Conservation (phyloP, 208 protist species). For the Borovskyia barvae region DNA sequence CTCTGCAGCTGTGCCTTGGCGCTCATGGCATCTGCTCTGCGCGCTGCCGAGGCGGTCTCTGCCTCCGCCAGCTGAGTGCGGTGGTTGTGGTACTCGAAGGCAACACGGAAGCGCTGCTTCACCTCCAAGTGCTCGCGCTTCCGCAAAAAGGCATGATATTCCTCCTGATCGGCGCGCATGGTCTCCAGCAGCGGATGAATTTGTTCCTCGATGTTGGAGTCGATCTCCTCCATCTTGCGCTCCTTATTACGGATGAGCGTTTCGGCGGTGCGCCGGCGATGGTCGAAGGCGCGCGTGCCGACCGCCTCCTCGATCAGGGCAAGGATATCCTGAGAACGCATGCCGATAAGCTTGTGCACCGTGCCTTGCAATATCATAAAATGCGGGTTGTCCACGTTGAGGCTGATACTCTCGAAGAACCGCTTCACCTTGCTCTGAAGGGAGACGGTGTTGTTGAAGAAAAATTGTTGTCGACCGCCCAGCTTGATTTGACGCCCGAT, state of each 20-base stretch:
- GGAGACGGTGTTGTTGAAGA: conserved; percentile 98
- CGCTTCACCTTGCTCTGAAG: conserved; percentile 97
- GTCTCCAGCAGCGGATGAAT: conserved; percentile 86
- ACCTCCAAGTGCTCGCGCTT: conserved; percentile 70
- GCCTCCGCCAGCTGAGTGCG: conserved; percentile 24
- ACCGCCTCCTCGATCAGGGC: conserved; percentile 99
- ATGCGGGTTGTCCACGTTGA: conserved; percentile 99
- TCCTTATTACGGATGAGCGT: conserved; percentile 99
- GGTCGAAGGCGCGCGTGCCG: conserved; percentile 99
- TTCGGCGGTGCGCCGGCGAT: conserved; percentile 95
- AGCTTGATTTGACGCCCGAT: conserved; percentile 97
- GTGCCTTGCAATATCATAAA: conserved; percentile 99
- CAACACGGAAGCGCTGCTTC: conserved; percentile 65
- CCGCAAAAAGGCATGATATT: conserved; percentile 74
- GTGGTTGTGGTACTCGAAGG: conserved; percentile 72
- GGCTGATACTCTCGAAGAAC: conserved; percentile 99
- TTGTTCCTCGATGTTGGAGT: conserved; percentile 84
- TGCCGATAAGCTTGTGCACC: conserved; percentile 99
- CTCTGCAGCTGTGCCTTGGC: conserved; percentile 53
- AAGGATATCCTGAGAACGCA: conserved; percentile 99
- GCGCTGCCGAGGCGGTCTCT: conserved; percentile 6
- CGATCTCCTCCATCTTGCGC: conserved; percentile 98
- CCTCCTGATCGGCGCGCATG: conserved; percentile 86
- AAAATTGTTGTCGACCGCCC: conserved; percentile 98
- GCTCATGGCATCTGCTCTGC: conserved; percentile 11